phyloP scores from a whole-genome alignment of 192 early-diverging fungal species.

The Coemansia furcata region DNA sequence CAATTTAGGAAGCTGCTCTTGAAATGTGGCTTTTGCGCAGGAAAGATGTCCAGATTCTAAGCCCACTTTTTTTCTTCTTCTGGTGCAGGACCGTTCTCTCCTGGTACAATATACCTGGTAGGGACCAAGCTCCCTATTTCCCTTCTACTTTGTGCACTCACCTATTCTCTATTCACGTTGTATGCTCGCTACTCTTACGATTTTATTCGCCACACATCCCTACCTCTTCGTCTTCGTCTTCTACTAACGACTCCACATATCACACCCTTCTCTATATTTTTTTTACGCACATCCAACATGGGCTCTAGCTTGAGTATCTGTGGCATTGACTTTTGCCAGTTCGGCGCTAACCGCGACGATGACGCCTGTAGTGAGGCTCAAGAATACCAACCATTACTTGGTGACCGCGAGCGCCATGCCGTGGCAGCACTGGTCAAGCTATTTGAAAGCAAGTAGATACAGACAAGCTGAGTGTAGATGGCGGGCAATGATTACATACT shows the following conservation, averaged over 20 bases:
- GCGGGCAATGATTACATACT: not conserved
- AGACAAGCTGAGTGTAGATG: not conserved
- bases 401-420: conserved; percentile 32
- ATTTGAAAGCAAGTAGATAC: conserved; percentile 24
- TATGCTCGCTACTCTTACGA: not conserved
- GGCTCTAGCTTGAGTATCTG: not conserved
- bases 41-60: not conserved
- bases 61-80: not conserved
- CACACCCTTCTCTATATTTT: not conserved
- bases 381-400: conserved; percentile 35
- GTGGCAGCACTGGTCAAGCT: conserved; percentile 36
- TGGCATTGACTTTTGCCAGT: not conserved
- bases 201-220: not conserved
- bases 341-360: not conserved
- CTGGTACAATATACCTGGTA: not conserved
- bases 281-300: not conserved
- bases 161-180: not conserved
- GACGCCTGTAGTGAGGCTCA: not conserved
- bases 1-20: not conserved
- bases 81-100: not conserved
- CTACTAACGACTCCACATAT: not conserved
- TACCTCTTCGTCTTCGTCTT: not conserved
- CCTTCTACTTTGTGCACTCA: not conserved
- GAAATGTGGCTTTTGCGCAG: not conserved
- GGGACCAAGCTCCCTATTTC: not conserved